Base-by-base conservation (phyloP, 2,329 filamentous ascomycete genomes). In the Neofusicoccum ribis region DNA sequence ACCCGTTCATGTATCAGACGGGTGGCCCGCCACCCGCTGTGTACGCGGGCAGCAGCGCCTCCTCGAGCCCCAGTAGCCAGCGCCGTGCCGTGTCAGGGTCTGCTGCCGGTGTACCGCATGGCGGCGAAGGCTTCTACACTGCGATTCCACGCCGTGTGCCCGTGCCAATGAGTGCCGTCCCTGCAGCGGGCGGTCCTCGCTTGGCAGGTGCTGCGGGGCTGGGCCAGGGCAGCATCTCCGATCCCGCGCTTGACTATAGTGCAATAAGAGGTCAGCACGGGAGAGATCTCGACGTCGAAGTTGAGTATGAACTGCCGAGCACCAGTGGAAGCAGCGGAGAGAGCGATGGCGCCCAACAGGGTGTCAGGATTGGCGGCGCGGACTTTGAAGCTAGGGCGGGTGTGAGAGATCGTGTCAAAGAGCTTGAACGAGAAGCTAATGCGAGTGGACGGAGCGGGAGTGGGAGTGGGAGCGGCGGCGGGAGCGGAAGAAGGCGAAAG, bases 71-170 rank as follows among this genome's bases (percentile, higher is more conserved):
- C 72, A 77, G 49, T 65, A 65, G 41, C 72, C 75, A 60, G 15
- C 56, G 56, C 5, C 56, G 41, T 9, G 31, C 56, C n/a, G 11
- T 23, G 41, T 47, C 31, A 15, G 12, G 41, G n/a, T 34, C 54
- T 59, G 20, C 73, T 73, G 36, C 67, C 68, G 11, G 73, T 12
- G 69, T 65, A 0, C 56, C 68, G 41, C 63, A 17, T 5, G 20
- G 15, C 43, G n/a, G 46, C 17, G 68, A 69, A 5, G 73, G 74
- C 50, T 67, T 68, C 44, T 74, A 73, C 46, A 71, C 69, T 15
- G 65, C 70, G 6, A 70, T 78, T 65, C 73, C 76, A 31, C 74
- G 77, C 36, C 75, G 76, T 46, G 72, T 77, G n/a, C 76, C 77
- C 27, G 72, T 75, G 14, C 72, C 75, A 12, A 12, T 43, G 63